Percentiles rank a stretch among this genome's conserved stretches.
Conservation (phyloP, 371 early-diverging fungal genomes). For the Mortierella sp. region DNA sequence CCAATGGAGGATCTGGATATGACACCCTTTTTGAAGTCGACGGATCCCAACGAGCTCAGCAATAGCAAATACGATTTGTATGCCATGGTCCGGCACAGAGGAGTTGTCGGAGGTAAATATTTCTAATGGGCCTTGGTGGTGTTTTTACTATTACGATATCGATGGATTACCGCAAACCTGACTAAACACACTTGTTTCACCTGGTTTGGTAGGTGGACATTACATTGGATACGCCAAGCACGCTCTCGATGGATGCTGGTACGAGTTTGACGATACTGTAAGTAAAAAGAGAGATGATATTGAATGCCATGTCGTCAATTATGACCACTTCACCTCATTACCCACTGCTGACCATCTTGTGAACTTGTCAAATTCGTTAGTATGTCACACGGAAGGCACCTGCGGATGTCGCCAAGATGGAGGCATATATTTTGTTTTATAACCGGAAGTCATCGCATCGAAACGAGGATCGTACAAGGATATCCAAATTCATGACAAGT, state of each 20-base stretch:
- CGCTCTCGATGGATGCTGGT: constrained; percentile 52
- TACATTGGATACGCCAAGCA: constrained; percentile 63
- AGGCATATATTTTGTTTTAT: constrained; percentile 61
- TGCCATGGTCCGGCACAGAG: constrained; percentile 64
- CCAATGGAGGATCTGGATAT: constrained; percentile 65
- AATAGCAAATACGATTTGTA: constrained; percentile 61
- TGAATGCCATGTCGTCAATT: not conserved
- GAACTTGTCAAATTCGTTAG: not conserved
- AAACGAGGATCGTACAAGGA: constrained; percentile 50
- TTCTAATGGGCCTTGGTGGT: not conserved
- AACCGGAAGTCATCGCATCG: constrained; percentile 47
- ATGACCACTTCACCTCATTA: not conserved
- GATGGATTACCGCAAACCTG: not conserved
- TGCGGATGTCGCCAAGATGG: constrained; percentile 55
- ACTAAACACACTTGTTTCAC: not conserved
- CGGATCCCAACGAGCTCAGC: constrained; percentile 32
- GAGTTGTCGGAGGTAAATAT: constrained; percentile 58
- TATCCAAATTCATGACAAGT: constrained; percentile 43
- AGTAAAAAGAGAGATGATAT: not conserved
- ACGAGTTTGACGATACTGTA: constrained; percentile 64
- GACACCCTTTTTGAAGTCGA: constrained; percentile 57
- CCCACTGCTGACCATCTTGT: not conserved
- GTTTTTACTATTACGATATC: no score
- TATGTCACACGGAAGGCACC: constrained; percentile 59
- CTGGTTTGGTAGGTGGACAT: constrained; percentile 56